Evolutionary conservation across 495 filamentous ascomycete species (phyloP), one percentile per base, ranked within the genome.

Genomic region (Neurospora sp.): DNA sequence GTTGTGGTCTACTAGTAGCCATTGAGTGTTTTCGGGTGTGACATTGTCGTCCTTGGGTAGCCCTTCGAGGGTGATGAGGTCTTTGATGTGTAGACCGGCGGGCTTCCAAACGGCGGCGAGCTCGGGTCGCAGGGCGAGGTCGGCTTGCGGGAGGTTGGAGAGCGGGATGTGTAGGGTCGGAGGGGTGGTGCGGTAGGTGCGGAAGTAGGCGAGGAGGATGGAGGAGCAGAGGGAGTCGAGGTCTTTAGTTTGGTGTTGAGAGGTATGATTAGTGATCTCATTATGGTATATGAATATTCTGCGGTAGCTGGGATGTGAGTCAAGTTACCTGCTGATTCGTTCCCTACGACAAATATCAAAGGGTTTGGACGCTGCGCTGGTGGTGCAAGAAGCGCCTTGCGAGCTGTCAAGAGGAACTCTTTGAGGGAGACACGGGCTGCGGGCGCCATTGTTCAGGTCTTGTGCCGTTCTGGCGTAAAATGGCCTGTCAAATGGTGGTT

Each of bases 1-100:
- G 78, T 98, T 98, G 87, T 98, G 96, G 82, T 99, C 96, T 2
- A 99, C 93, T 15, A 99, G 85, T 1, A 93, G 80, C 87, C 89
- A 90, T 40, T 80, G 82, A 24, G 86, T 87, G 45, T 81, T 77
- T 42, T 82, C 76, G 5, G 83, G 75, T 7, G 70, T 72, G 11
- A 85, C 28, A 11, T 5, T 5, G 45, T 21, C n/a, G 21, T 69
- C 62, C 8, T 69, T 38, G 2, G 74, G 10, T 0, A 90, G 80
- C 69, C 89, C 87, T 0, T 79, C 82, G 15, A 89, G 79, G 15
- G 87, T 88, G 69, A 90, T 81, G 0, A 88, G 79, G 72, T 89
- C 87, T 4, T 78, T 78, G 37, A 76, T 71, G 5, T 73, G 73
- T 45, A 88, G 81, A 11, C 79, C 81, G 11, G 86, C 85, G n/a